Evolutionary conservation across 192 early-diverging fungal species (phyloP), one percentile per base, ranked within the genome.

Genomic region (Coemansia sp.): DNA sequence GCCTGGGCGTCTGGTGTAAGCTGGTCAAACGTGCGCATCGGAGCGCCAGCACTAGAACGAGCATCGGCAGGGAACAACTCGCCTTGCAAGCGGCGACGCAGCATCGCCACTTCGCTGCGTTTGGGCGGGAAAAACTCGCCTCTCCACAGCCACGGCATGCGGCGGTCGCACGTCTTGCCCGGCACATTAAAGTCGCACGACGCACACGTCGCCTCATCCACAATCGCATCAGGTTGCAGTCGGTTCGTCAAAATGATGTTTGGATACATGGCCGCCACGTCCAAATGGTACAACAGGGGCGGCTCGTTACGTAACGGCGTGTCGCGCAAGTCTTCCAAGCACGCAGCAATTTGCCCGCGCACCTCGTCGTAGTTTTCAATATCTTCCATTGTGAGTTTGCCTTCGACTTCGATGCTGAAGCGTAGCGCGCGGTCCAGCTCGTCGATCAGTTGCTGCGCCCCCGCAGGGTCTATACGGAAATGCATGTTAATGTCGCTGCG

Each of bases 221-320:
- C 87, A 25, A 99, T 92, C 5, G 97, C 92, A 79, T 99, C 95
- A 0, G 97, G 97, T 73, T 99, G 97, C 9, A 99, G 74, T 20
- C 97, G 88, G 68, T 99, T 98, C 1, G 97, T 99, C 23, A 99
- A 80, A 70, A 99, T 99, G 61, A 99, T 99, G 68, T 99, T 99
- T 15, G 97, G 97, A 60, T 96, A 96, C 97, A 99, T 99, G 21
- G 97, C 97, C 0, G 93, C 97, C n/a, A 99, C 97, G 78, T 99
- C 97, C 83, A 99, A 87, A 63, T 99, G 97, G 73, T 99, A 99
- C 50, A 99, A 91, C 3, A 90, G 79, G 1, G 97, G 97, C 25
- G 84, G 76, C 57, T 93, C 93, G 31, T 71, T 71, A 1, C 92
- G 87, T 40, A 86, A 86, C 8, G 95, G 94, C 15, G 68, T 70